Evolutionary conservation across 768 basidiomycete genomes (phyloP).

Genomic region (Postia placenta): DNA sequence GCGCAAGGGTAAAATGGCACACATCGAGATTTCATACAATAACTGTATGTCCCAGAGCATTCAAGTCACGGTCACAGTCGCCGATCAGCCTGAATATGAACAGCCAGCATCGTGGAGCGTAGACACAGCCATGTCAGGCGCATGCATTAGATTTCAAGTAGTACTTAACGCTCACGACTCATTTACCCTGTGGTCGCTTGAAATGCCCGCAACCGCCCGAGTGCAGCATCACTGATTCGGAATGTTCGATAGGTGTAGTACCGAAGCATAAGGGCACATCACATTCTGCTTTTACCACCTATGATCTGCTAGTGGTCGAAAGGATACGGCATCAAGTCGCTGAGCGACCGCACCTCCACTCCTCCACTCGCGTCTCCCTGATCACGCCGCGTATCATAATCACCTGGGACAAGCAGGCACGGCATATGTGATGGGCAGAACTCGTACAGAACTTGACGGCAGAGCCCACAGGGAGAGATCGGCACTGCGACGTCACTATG

Average conservation of each 20-base stretch:
- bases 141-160: too few relatives aligned
- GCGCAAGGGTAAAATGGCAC: too few relatives aligned
- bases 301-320: not conserved
- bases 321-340: constrained; percentile 52
- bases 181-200: too few relatives aligned
- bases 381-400: constrained; percentile 40
- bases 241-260: not conserved
- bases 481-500: constrained; percentile 60
- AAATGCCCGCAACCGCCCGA: not conserved
- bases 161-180: too few relatives aligned
- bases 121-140: too few relatives aligned
- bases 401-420: constrained; percentile 60
- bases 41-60: too few relatives aligned
- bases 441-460: constrained; percentile 86
- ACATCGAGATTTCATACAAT: too few relatives aligned
- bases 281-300: not conserved
- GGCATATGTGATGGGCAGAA: constrained; percentile 76
- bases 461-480: constrained; percentile 89
- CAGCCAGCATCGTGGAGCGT: too few relatives aligned
- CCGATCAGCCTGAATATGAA: too few relatives aligned
- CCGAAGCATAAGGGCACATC: not conserved
- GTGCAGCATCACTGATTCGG: not conserved
- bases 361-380: constrained; percentile 43
- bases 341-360: constrained; percentile 57
- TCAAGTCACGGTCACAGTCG: too few relatives aligned